Base-by-base conservation (phyloP, 768 basidiomycete species). In the Austroboletus eburneus region DNA sequence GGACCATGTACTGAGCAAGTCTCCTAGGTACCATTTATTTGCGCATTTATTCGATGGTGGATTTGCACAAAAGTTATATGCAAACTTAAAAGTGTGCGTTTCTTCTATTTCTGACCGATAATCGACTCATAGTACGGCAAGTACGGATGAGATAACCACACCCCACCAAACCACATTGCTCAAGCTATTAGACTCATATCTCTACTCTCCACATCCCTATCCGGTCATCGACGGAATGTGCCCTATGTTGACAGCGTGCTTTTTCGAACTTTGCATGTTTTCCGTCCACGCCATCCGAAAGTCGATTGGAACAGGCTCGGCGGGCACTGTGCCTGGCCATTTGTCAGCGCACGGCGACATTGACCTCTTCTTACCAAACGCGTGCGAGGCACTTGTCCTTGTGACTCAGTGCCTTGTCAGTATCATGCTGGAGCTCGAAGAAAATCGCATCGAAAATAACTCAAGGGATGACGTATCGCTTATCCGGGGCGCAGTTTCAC, bases 141-240 rank as follows among this genome's bases (percentile, higher is more conserved):
- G 89, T 48, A 50, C 68, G 20, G 80, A 77, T 38, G 91, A 92
- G 67, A 73, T 82, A 12, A 77, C 93, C 33, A 81, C 88, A 5
- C 89, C 91, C 0, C 83, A 87, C 54, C 93, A 95, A 63, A 90
- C 83, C 4, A 87, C 80, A n/a, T 69, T 95, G 10, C 78, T 96
- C 48, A 94, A 93, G 65, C 72, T 95, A 14, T 70, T 93, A 12
- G 93, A 95, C 61, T 87, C 90, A 2, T 85, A 89, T 59, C 70
- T 92, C 44, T 85, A 89, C 52, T 75, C 80, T 12, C 67, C 69
- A 22, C 70, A 71, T 52, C 55, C 67, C 44, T 56, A 58, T 44
- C 23, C 50, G 39, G 64, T 70, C 17, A 73, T 79, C 44, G 59
- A 59, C 23, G 69, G 70, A 43, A 69, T 80, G 54, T 72, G 71